phyloP scores from a whole-genome alignment of 179 eudicot species.

The Carnegiea gigantea region DNA sequence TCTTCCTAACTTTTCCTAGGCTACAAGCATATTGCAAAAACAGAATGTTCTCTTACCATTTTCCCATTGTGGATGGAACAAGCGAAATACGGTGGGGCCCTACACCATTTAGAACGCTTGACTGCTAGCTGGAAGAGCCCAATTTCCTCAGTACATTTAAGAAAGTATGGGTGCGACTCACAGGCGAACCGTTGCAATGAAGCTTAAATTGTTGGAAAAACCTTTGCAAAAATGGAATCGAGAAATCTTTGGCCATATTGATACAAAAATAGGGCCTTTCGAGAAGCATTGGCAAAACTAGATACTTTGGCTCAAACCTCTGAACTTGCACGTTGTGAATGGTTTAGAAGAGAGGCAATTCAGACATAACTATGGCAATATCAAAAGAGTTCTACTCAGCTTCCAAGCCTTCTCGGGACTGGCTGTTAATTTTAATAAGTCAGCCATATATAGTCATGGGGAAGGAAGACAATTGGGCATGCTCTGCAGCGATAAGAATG shows the following conservation, averaged over 20 bases:
- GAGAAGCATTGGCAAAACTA: too few relatives aligned
- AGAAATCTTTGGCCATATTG: background rate
- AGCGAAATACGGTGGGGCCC: background rate
- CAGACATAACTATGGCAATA: background rate
- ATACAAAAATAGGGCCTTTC: background rate
- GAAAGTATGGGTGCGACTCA: background rate
- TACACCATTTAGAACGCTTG: background rate
- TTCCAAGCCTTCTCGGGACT: background rate
- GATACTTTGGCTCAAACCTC: too few relatives aligned
- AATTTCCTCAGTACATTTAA: background rate
- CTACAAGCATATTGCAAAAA: background rate
- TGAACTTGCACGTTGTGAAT: background rate
- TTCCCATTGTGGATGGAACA: background rate
- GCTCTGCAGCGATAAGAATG: background rate
- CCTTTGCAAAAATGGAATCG: background rate
- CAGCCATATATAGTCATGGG: background rate
- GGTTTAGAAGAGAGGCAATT: background rate
- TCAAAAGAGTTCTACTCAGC: background rate
- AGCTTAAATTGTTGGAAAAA: background rate
- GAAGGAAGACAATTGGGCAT: background rate
- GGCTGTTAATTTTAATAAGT: background rate
- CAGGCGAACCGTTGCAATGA: background rate
- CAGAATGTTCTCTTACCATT: background rate
- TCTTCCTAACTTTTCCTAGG: background rate
- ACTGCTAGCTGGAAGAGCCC: background rate